Evolutionary conservation across 257 asterid species (phyloP), one percentile per base, ranked within the genome.

Genomic region (Nicotiana benthamiana): DNA sequence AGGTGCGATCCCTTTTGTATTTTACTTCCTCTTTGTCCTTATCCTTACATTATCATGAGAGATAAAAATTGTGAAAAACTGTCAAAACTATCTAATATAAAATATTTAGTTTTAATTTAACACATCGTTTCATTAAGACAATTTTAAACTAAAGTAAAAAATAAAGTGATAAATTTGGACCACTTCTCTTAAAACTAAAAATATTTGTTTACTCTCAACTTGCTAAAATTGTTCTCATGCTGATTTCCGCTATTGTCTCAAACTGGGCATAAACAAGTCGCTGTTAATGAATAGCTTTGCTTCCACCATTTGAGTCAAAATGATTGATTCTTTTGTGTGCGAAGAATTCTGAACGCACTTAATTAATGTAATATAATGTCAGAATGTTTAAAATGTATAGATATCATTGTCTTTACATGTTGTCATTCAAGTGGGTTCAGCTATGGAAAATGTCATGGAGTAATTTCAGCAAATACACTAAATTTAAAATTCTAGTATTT

Each of bases 1-100:
- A 92, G 95, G 99, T 94, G 52, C 16, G 76, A 68, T 20, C 30
- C 20, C 13, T 36, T 40, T 74, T 59, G 43, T 3, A 40, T 8
- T 53, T 3, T 57, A 20, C 34, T 13, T 24, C n/a, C 0, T 13
- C 24, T 26, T 74, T 74, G 20, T 70, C 77, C 61, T 72, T 74
- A 48, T 74, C 79, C 24, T 26, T 26, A 51, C 17, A 3, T 51
- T 51, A 8, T 40, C 11, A 8, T 1, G 48, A 40, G 11, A 40
- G 2, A 36, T 36, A 36, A 36, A 36, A 36, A 1, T 36, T 36
- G 46, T 1, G 46, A 0, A 36, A 36, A 36, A 36, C 9, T 9
- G 43, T 6, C 43, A 36, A 6, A 36, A 36, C 5, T 34, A 34
- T 34, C 40, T 34, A 6, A 36, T 36, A 6, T 34, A 36, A 36